phyloP scores from a whole-genome alignment of 1,284 basidiomycete genomes.

The Cryptococcus maquisensis region DNA sequence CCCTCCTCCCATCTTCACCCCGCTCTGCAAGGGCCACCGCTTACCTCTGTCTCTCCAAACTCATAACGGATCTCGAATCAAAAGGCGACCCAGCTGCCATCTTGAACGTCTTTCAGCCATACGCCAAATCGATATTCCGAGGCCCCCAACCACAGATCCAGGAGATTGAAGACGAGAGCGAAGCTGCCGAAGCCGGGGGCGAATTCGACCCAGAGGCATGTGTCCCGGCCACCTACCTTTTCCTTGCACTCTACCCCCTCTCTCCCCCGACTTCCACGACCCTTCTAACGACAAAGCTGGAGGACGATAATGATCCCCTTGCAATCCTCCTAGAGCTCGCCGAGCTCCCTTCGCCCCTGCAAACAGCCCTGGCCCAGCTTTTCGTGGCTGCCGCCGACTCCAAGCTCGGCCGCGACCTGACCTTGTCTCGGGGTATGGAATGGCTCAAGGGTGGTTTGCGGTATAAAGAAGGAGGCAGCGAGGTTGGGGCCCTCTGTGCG shows the following conservation, averaged over 20 bases:
- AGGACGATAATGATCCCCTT: slow-evolving; percentile 22
- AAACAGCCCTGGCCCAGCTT: slow-evolving; percentile 60
- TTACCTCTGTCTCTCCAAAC: slow-evolving; percentile 26
- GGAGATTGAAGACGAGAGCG: slow-evolving; percentile 3
- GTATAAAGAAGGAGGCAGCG: slow-evolving; percentile 5
- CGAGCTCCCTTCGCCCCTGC: slow-evolving; percentile 37
- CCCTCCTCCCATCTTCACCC: slow-evolving; percentile 17
- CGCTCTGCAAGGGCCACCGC: slow-evolving; percentile 19
- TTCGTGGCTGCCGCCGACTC: slow-evolving; percentile 68
- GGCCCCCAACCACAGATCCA: background rate
- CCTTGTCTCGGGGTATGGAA: slow-evolving; percentile 53
- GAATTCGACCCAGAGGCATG: slow-evolving; percentile 6
- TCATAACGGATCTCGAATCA: background rate
- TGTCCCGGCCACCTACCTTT: slow-evolving; percentile 23
- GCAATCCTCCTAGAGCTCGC: slow-evolving; percentile 38
- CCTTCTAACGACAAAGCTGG: slow-evolving; percentile 24
- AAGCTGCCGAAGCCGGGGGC: background rate
- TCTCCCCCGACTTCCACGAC: slow-evolving; percentile 16
- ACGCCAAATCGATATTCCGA: background rate
- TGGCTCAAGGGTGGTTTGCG: slow-evolving; percentile 48
- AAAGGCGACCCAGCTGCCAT: background rate
- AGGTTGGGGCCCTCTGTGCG: slow-evolving; percentile 61
- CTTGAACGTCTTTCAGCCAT: background rate
- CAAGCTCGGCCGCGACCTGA: slow-evolving; percentile 61
- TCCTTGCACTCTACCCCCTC: slow-evolving; percentile 30